Evolutionary conservation across 208 protist genomes (phyloP).

Genomic region (Trypanosoma lewisi): DNA sequence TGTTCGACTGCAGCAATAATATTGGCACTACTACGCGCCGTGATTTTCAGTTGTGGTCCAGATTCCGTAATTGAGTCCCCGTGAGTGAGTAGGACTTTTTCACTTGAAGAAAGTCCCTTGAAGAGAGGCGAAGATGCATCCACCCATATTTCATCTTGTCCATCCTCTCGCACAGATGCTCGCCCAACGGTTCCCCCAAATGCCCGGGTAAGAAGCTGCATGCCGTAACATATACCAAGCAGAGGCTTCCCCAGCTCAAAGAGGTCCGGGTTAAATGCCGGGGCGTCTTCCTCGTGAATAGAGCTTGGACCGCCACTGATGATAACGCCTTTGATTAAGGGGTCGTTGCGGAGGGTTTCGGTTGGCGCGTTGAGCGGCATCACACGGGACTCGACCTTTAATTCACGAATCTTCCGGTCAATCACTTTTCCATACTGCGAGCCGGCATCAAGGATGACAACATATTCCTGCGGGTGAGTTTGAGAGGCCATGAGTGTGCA

Average conservation of each 20-base stretch:
- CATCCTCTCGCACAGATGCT: slow-evolving; percentile 92
- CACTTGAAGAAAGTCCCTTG: slow-evolving; percentile 38
- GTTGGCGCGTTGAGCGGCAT: slow-evolving; percentile 81
- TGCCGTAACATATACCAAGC: slow-evolving; percentile 98
- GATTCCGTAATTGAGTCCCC: slow-evolving; percentile 81
- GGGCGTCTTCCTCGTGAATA: slow-evolving; percentile 88
- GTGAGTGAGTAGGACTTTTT: slow-evolving; percentile 94
- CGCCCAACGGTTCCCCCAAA: slow-evolving; percentile 90
- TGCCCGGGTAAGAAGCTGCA: slow-evolving; percentile 90
- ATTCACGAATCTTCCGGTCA: slow-evolving; percentile 94
- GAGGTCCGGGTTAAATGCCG: slow-evolving; percentile 65
- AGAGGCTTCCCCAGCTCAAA: slow-evolving; percentile 89
- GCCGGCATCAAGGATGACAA: slow-evolving; percentile 95
- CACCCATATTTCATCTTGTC: slow-evolving; percentile 87
- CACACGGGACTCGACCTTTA: slow-evolving; percentile 90
- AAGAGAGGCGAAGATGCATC: slow-evolving; percentile 65
- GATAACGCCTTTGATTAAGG: slow-evolving; percentile 89
- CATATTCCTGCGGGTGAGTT: slow-evolving; percentile 45
- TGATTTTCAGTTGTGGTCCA: slow-evolving; percentile 49
- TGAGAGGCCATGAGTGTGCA: slow-evolving; percentile 3
- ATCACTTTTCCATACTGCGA: slow-evolving; percentile 97
- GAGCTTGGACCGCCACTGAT: slow-evolving; percentile 94
- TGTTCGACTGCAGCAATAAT: slow-evolving; percentile 87
- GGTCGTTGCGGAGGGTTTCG: slow-evolving; percentile 38
- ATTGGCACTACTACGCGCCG: slow-evolving; percentile 58